These are phyloP conservation scores for Primulina huaijiensis DNA, from an alignment of 257 asterid species.

Conservation along the genomic window DNA sequence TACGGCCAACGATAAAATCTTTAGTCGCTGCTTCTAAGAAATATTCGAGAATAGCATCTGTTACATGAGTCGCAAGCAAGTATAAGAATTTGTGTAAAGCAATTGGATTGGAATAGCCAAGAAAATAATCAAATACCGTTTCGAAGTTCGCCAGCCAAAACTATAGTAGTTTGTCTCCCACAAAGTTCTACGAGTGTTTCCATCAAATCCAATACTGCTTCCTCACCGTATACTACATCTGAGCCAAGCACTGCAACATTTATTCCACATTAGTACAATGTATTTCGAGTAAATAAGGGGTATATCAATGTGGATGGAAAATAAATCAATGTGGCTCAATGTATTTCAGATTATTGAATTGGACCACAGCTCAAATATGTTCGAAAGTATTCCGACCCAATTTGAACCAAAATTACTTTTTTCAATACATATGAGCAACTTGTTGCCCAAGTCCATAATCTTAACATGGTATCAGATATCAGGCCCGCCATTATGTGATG, in stretches of 20 bases:
- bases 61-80: conserved; percentile 13
- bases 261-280: conserved; percentile 6
- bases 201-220: conserved; percentile 74
- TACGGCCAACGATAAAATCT: conserved; percentile 66
- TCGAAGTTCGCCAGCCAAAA: conserved; percentile 94
- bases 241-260: conserved; percentile 68
- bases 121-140: conserved; percentile 46
- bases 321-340: too few species aligned
- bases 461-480: too few species aligned
- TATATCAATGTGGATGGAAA: too few species aligned
- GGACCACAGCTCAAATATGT: too few species aligned
- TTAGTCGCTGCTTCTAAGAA: conserved; percentile 70
- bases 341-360: too few species aligned
- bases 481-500: too few species aligned
- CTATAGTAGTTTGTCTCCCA: conserved; percentile 68
- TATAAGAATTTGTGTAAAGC: not conserved
- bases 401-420: too few species aligned
- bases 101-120: not conserved
- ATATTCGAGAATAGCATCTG: conserved; percentile 90
- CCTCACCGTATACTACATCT: conserved; percentile 85
- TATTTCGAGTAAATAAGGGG: not conserved
- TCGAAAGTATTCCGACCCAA: too few species aligned
- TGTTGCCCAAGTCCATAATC: too few species aligned
- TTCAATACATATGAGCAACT: too few species aligned
- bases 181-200: conserved; percentile 63